Base-by-base conservation (phyloP, 2,329 filamentous ascomycete genomes). In the Thielaviopsis euricoi region DNA sequence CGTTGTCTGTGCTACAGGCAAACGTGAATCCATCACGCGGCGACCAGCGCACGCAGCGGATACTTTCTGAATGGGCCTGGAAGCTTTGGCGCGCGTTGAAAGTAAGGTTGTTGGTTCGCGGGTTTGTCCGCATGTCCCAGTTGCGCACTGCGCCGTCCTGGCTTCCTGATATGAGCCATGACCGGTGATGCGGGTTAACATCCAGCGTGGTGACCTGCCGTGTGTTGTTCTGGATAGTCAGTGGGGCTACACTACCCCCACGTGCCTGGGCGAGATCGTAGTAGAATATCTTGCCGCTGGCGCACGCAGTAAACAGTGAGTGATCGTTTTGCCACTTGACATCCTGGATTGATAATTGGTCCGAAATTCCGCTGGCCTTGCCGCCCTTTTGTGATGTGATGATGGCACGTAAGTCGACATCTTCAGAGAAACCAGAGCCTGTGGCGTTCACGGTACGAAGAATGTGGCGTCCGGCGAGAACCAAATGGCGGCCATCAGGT, bases 41-140 rank as follows among this genome's bases (percentile, higher is more conserved):
- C 15, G 80, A 82, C 81, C 81, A 85, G 62, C 80, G 75, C n/a
- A 85, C 77, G 64, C 82, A 77, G 25, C 79, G 74, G 33, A 85
- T 77, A 29, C 74, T 73, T 57, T 80, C 78, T 74, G 73, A 61
- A 77, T 78, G 66, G 75, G 74, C 61, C 71, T 72, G 66, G 75
- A 76, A 19, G 43, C 17, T 21, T 48, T 48, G 43, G n/a, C 43
- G 43, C n/a, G 43, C 7, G n/a, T 21, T 48, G 6, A 48, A 48
- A 6, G 29, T 33, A 33, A 33, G 9, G 29, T 33, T 33, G 7
- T 33, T 33, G 43, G 43, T 21, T n/a, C 71, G 74, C n/a, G 73
- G 68, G 1, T 78, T 74, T 2, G 69, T 68, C 52, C 75, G 74
- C 19, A 80, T 74, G 64, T 85, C 81, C 60, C 83, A 83, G 62